Evolutionary conservation across 306 rosid genomes (phyloP).

Genomic region (Rubus parviflorus): DNA sequence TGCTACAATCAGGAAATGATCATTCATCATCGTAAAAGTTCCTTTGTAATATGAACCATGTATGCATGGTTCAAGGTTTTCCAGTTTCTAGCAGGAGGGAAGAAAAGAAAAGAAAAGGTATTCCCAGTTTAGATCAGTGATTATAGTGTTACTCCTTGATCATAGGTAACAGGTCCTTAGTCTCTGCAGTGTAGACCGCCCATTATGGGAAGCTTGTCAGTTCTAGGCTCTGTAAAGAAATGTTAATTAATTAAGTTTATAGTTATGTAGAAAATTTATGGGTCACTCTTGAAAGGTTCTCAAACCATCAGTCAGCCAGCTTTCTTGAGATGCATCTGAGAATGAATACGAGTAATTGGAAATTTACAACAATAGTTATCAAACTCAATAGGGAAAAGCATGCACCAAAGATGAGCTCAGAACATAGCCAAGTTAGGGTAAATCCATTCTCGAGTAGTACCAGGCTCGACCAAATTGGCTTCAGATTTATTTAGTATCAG

Average conservation of each 20-base stretch:
- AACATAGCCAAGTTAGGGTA: neutral
- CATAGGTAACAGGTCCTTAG: slow-evolving; percentile 14
- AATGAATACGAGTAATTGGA: neutral
- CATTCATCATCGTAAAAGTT: neutral
- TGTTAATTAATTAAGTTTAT: slow-evolving; percentile 7
- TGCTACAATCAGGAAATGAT: slow-evolving; percentile 29
- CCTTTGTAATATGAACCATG: slow-evolving; percentile 28
- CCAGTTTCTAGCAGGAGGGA: slow-evolving; percentile 4
- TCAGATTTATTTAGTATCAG: neutral
- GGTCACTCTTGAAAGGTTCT: neutral
- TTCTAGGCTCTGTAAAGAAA: slow-evolving; percentile 26
- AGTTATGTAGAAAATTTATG: slow-evolving; percentile 1
- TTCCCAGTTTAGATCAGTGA: slow-evolving; percentile 32
- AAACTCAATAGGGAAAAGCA: neutral
- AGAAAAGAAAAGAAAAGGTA: too few species aligned
- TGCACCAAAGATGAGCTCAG: neutral
- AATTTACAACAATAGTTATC: neutral
- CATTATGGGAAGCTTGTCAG: neutral
- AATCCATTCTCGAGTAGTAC: neutral
- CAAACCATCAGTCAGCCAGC: neutral
- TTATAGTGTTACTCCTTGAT: slow-evolving; percentile 34
- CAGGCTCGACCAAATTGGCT: neutral
- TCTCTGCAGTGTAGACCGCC: slow-evolving; percentile 21
- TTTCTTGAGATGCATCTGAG: neutral
- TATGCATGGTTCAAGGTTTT: slow-evolving; percentile 27